Base-by-base conservation (phyloP, 2,329 filamentous ascomycete species). In the Botrytis aclada region DNA sequence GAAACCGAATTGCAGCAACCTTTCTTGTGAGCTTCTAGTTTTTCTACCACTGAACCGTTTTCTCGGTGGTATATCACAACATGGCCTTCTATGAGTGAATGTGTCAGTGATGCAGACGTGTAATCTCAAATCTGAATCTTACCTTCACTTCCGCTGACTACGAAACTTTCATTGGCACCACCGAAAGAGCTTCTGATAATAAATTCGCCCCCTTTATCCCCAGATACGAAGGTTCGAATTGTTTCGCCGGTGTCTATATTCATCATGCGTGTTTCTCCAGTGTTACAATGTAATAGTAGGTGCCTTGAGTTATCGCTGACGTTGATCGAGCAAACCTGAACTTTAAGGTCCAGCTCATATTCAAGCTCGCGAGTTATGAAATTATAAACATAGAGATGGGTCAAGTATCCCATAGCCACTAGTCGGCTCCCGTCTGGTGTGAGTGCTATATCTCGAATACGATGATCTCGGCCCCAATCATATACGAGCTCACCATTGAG, bases 11-110 rank as follows among this genome's bases (percentile, higher is more conserved):
- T 98, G 76, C 96, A 95, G 74, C 89, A 91, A 47, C 94, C 91
- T 20, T 88, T 87, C 10, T 85, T 84, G 78, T 98, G 95, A 0
- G 90, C 95, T 45, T 89, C 87, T 4, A 98, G 84, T 65, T 88
- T 90, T 79, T 94, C 93, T 9, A 99, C 89, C 0, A 92, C 86
- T 9, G 87, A 85, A 9, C 93, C 94, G 51, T 92, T 93, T 72
- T 90, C 91, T 81, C 94, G 96, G 81, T 97, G 93, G 94, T 95
- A 98, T 74, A 99, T 93, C 80, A 94, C 92, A 60, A 98, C 88
- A 72, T 88, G 86, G 3, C 89, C 89, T 75, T 90, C 88, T 87
- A 69, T 65, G 41, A 54, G 39, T 34, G 73, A 73, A 74, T 74
- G 63, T 77, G 72, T 66, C 73, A 67, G 66, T 54, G 43, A n/a